Base-by-base conservation (phyloP, 2,329 filamentous ascomycete species). In the Microascus cirrosus region DNA sequence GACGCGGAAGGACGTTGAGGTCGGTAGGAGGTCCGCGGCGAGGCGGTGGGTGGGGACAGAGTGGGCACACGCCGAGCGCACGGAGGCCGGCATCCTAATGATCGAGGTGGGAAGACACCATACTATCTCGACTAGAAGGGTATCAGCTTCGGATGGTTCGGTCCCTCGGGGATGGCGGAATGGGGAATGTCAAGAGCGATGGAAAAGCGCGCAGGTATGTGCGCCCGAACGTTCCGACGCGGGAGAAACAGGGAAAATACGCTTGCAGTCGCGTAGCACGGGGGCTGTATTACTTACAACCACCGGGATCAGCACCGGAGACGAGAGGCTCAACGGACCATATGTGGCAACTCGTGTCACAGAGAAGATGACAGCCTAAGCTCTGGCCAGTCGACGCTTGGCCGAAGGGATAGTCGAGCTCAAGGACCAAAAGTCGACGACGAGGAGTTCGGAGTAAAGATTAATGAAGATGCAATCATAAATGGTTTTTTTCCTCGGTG, bases 61-160 rank as follows among this genome's bases (percentile, higher is more conserved):
- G 24, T 32, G 42, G 22, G 54, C 54, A 35, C 50, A 48, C 55
- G 42, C 55, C 55, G 42, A 35, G 18, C 45, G n/a, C 25, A 36
- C 24, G 39, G 55, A 50, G 55, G 55, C 42, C 45, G 42, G 55
- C 55, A 56, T 56, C 24, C 55, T 56, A 51, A 36, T 32, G 42
- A 34, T 56, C 28, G 55, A n/a, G 11, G 18, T n/a, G 50, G 25
- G 32, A 25, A 28, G 39, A 50, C 39, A 56, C 24, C 55, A 56
- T 56, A 51, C 55, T 56, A 56, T 51, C 39, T 56, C 20, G 32
- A 22, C 45, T 50, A 20, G n/a, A 24, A 10, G 39, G 42, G 22
- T n/a, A 18, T 56, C 25, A 35, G 42, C 42, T 34, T 42, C 39
- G 54, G 20, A 22, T 50, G 12, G 45, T 24, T 12, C 20, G n/a